Evolutionary conservation across 2,329 filamentous ascomycete species (phyloP).

Genomic region (Paracamarosporium sp.): DNA sequence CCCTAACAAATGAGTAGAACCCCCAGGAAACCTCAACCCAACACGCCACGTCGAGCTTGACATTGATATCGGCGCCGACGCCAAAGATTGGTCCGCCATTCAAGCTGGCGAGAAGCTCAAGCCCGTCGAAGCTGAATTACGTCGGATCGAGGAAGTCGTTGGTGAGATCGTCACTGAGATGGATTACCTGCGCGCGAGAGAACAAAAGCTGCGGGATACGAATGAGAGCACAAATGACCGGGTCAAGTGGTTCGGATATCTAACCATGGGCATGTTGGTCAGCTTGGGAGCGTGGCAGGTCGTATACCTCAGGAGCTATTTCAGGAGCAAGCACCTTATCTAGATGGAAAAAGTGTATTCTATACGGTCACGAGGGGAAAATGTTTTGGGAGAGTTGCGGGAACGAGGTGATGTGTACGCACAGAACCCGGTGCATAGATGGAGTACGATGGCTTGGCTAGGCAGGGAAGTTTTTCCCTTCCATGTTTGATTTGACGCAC

Average conservation of each 20-base stretch:
- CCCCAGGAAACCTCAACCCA: slow-evolving; percentile 53
- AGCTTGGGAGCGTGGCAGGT: slow-evolving; percentile 96
- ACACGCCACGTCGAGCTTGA: slow-evolving; percentile 85
- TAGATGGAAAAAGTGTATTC: slow-evolving; percentile 35
- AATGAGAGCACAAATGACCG: slow-evolving; percentile 99
- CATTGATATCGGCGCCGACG: slow-evolving; percentile 94
- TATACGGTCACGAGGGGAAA: not conserved
- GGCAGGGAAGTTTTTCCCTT: not conserved
- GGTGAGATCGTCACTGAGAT: slow-evolving; percentile 90
- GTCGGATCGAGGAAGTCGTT: slow-evolving; percentile 89
- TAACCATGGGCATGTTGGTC: slow-evolving; percentile 89
- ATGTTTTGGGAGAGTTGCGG: not conserved
- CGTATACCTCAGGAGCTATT: slow-evolving; percentile 96
- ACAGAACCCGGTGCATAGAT: slow-evolving; percentile 17
- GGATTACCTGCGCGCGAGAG: slow-evolving; percentile 88
- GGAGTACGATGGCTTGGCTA: slow-evolving; percentile 13
- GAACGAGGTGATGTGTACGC: slow-evolving; percentile 23
- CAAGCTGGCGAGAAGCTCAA: slow-evolving; percentile 97
- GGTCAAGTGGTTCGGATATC: slow-evolving; percentile 98
- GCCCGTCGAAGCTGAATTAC: slow-evolving; percentile 92
- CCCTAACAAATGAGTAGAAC: slow-evolving; percentile 27
- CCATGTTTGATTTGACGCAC: slow-evolving; percentile 22
- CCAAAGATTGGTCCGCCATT: slow-evolving; percentile 97
- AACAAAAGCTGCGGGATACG: slow-evolving; percentile 96
- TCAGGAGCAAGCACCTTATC: slow-evolving; percentile 66